Evolutionary conservation across 2,329 filamentous ascomycete genomes (phyloP), one percentile per base, ranked within the genome.

Genomic region (Lachnellula arida): DNA sequence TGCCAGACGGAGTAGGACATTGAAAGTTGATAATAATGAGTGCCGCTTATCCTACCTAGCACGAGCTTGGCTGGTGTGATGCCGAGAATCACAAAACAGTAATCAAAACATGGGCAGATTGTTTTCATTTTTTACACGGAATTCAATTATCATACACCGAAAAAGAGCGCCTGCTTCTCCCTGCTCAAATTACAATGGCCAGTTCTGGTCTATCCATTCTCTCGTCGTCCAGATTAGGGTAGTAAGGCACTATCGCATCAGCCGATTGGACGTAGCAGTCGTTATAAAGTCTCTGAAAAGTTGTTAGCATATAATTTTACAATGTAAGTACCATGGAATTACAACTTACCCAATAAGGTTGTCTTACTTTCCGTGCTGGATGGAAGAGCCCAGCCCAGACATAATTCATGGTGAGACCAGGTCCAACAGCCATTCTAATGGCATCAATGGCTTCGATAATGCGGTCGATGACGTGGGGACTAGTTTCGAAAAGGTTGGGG

Each of bases 341-440:
- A 32, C 11, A 32, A 39, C 55, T 57, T 54, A 57, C 55, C 93
- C 94, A 99, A 76, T 97, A 99, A 19, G 95, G 94, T 61, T 85
- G 87, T 59, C 94, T 83, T 53, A 99, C 94, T 76, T 97, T 97
- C 60, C 94, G 83, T 3, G 94, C 94, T 0, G 94, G 93, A 71
- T 99, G 95, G 80, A 99, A 99, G 17, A 99, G 78, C 17, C 94
- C 94, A 0, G 94, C 93, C 92, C 92, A 97, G 58, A 97, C 87
- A 72, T 99, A 99, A 76, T 99, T 99, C 81, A 99, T 88, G 37
- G 97, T 90, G 22, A 95, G 77, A 2, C 94, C 94, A 0, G 91
- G 90, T 0, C 94, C 94, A 46, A 97, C 88, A 0, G 93, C 91
- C 78, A 97, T 91, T 48, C 94, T 85, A 60, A 99, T 89, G 40